These are phyloP conservation scores for Laburnicola sp. DNA, from an alignment of 2,329 filamentous ascomycete genomes.

Conservation along the genomic window DNA sequence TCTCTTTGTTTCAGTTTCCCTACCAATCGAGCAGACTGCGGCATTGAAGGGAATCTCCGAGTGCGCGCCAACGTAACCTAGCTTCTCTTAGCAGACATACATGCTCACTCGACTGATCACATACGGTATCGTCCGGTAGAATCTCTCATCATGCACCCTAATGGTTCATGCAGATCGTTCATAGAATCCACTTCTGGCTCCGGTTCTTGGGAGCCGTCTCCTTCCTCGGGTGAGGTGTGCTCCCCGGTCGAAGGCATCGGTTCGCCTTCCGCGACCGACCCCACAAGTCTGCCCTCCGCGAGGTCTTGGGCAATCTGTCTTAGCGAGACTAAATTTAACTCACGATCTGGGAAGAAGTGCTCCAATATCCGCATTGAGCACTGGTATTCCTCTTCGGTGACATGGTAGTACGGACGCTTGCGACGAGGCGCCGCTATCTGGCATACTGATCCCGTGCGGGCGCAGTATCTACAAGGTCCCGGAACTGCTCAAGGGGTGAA, in stretches of 20 bases:
- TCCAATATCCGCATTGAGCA: conserved; percentile 44
- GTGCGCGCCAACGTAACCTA: conserved; percentile 41
- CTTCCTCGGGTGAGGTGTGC: conserved; percentile 29
- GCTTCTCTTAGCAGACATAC: conserved; percentile 3
- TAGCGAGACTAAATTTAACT: conserved; percentile 40
- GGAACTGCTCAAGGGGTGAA: conserved; percentile 38
- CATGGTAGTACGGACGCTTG: conserved; percentile 46
- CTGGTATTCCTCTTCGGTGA: conserved; percentile 46
- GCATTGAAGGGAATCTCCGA: conserved; percentile 46
- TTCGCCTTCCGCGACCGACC: conserved; percentile 27
- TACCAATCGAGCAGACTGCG: conserved; percentile 39
- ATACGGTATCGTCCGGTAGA: conserved; percentile 38
- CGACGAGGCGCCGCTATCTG: conserved; percentile 42
- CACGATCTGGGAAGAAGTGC: conserved; percentile 42
- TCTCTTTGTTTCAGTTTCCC: conserved; percentile 11
- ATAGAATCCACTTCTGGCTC: conserved; percentile 32
- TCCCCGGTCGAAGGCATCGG: conserved; percentile 27
- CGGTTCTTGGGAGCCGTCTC: conserved; percentile 27
- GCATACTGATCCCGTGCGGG: conserved; percentile 41
- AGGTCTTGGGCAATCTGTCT: conserved; percentile 40
- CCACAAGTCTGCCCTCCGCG: conserved; percentile 34
- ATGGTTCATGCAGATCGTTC: conserved; percentile 40
- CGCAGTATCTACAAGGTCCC: conserved; percentile 45
- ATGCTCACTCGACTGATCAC: conserved; percentile 2
- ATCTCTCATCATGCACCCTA: conserved; percentile 46